Evolutionary conservation across 2,329 filamentous ascomycete genomes (phyloP), one percentile per base, ranked within the genome.

Genomic region (Sporothrix euskadiensis): DNA sequence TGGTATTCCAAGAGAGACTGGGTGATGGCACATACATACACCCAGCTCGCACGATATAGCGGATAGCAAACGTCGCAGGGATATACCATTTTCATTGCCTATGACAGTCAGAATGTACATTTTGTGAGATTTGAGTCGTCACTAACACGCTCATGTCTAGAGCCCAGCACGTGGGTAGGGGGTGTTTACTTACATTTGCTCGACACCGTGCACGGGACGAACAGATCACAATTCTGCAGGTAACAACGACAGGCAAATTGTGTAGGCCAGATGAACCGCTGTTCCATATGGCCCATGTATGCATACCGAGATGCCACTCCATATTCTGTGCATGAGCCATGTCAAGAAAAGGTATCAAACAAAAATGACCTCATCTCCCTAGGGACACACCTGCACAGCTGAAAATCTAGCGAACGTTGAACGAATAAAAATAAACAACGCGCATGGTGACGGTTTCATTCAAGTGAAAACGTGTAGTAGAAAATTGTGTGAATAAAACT

Each of bases 121-220:
- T 63, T 71, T 71, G 69, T 71, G 56, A 63, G 19, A 71, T 49
- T 52, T 71, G 69, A 71, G 56, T 16, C 63, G 69, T 71, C 69
- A 71, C 41, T 8, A 52, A 52, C 56, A 52, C 41, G 56, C 22
- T 26, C 41, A 39, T 26, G 19, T n/a, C 26, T 30, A 71, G 26
- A 61, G 41, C 61, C 10, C n/a, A 49, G n/a, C 22, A 39, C 30
- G 44, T 69, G 66, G 49, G 47, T 49, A 52, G 63, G 63, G 59
- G 63, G 44, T 68, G 41, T 52, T 68, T 52, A 30, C 44, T n/a
- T 49, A 19, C 22, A 14, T 32, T 68, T 52, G 22, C 2, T 52
- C 19, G 44, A 52, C 44, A 49, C 41, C 14, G 19, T 9, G 12
- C 41, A 32, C 14, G 41, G 63, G 41, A 22, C 22, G 14, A 16